Conservation (phyloP, 495 filamentous ascomycete genomes). For the Hamigera avellanea region DNA sequence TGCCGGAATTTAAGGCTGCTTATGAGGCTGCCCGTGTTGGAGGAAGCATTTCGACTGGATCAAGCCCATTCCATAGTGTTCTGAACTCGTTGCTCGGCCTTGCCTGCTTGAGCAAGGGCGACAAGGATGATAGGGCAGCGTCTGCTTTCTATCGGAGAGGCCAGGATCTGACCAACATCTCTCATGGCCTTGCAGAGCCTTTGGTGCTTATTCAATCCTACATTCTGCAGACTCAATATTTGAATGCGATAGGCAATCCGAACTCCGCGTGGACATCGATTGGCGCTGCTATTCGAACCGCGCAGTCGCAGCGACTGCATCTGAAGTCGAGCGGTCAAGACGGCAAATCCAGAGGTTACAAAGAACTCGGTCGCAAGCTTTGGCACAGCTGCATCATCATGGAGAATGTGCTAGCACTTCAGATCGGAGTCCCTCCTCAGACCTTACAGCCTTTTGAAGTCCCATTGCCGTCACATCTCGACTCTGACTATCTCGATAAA, state of each 20-base stretch:
- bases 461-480: slow-evolving; percentile 5
- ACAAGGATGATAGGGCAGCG: not conserved
- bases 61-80: slow-evolving; percentile 3
- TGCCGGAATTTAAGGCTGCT: slow-evolving; percentile 3
- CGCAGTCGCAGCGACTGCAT: slow-evolving; percentile 5
- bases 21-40: not conserved
- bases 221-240: slow-evolving; percentile 10
- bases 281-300: slow-evolving; percentile 3
- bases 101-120: slow-evolving; percentile 1
- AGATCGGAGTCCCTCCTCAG: slow-evolving; percentile 6
- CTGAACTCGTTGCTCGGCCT: slow-evolving; percentile 4
- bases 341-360: not conserved
- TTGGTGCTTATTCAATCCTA: slow-evolving; percentile 5
- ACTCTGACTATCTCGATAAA: slow-evolving; percentile 7
- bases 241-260: slow-evolving; percentile 7
- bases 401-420: slow-evolving; percentile 6
- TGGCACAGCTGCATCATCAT: slow-evolving; percentile 10
- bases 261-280: slow-evolving; percentile 5
- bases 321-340: not conserved
- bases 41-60: not conserved
- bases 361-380: slow-evolving; percentile 4
- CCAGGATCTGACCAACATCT: not conserved
- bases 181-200: not conserved
- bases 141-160: slow-evolving; percentile 2
- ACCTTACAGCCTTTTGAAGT: slow-evolving; percentile 1